Evolutionary conservation across 106 monocot genomes (phyloP).

Genomic region (Acorus gramineus): DNA sequence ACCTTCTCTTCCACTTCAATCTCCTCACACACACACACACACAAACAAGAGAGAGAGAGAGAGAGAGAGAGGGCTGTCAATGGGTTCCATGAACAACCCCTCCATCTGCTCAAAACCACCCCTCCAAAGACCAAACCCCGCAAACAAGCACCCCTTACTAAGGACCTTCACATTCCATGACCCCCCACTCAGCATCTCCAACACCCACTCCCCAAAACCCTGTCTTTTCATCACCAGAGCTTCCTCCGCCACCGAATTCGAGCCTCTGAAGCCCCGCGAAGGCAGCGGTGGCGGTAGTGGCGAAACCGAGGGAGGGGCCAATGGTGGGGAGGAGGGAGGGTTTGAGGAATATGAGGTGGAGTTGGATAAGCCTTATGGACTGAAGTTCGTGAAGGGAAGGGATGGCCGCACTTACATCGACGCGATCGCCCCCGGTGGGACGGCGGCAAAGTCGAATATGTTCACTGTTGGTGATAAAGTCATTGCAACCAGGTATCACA

Average conservation of each 20-base stretch:
- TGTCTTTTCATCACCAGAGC: conserved; percentile 11
- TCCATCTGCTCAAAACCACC: conserved; percentile 27
- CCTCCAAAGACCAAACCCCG: conserved; percentile 20
- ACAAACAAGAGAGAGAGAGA: not conserved
- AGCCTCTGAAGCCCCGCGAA: conserved; percentile 22
- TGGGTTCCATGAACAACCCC: conserved; percentile 27
- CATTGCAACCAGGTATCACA: conserved; percentile 67
- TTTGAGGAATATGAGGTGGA: conserved; percentile 76
- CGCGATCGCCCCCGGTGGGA: conserved; percentile 61
- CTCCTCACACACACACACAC: too few species aligned
- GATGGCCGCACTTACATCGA: conserved; percentile 90
- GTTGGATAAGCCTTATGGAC: conserved; percentile 81
- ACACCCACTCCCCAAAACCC: not conserved
- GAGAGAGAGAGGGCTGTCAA: conserved; percentile 10
- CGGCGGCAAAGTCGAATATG: conserved; percentile 49
- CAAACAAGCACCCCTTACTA: not conserved
- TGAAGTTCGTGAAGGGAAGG: conserved; percentile 74
- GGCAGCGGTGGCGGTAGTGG: conserved; percentile 18
- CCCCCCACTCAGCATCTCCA: not conserved
- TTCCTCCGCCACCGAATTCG: conserved; percentile 37
- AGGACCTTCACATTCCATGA: conserved; percentile 1
- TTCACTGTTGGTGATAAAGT: conserved; percentile 89
- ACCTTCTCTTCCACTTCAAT: not conserved
- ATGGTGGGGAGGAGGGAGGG: conserved; percentile 22
- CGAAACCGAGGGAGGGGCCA: not conserved